Evolutionary conservation across 768 basidiomycete species (phyloP).

Genomic region (Auricularia sp.): DNA sequence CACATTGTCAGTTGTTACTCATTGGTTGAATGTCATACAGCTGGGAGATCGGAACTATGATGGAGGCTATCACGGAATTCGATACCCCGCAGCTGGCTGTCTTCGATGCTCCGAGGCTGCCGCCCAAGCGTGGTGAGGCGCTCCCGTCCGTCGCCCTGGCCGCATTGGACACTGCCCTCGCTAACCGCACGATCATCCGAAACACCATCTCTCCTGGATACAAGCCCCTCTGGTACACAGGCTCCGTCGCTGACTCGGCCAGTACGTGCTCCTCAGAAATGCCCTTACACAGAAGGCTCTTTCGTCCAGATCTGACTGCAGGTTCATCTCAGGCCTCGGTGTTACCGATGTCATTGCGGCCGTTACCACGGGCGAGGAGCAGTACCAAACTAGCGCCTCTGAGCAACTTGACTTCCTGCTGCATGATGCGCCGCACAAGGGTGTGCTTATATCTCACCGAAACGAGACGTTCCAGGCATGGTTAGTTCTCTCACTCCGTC

Average conservation of each 20-base stretch:
- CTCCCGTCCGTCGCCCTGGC: background rate
- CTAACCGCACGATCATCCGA: background rate
- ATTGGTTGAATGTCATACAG: background rate
- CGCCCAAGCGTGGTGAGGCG: background rate
- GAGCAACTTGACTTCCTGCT: slow-evolving; percentile 16
- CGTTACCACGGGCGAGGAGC: slow-evolving; percentile 8
- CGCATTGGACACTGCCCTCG: background rate
- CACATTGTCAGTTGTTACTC: background rate
- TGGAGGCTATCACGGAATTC: slow-evolving; percentile 19
- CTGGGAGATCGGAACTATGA: slow-evolving; percentile 17
- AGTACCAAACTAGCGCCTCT: slow-evolving; percentile 10
- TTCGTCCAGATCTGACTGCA: background rate
- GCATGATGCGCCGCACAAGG: slow-evolving; percentile 11
- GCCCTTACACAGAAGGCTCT: background rate
- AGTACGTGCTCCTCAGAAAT: background rate
- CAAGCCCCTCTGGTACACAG: slow-evolving; percentile 12
- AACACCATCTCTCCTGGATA: background rate
- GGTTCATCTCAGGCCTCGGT: slow-evolving; percentile 3
- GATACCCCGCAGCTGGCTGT: slow-evolving; percentile 15
- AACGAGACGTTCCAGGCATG: background rate
- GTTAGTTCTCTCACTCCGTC: slow-evolving; percentile 5
- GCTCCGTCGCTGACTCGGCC: slow-evolving; percentile 23
- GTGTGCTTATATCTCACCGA: slow-evolving; percentile 10
- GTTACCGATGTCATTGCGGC: slow-evolving; percentile 11
- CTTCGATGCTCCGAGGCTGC: slow-evolving; percentile 7